Conservation (phyloP, 768 basidiomycete species). For the Cytidiella melzeri region DNA sequence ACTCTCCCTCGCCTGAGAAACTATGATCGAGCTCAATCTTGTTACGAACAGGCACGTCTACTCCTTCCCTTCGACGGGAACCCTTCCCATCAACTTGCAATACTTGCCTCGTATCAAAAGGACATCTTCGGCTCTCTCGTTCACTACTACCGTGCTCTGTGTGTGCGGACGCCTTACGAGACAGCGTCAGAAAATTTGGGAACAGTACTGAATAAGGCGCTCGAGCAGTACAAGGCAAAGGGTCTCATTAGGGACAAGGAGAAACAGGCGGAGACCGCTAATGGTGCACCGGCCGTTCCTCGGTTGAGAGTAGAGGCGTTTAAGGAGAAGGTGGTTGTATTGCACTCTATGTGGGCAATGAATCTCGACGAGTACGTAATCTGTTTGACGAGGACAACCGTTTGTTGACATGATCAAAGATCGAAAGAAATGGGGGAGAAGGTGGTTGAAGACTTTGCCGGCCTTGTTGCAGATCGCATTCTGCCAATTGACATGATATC, state of each 20-base stretch:
- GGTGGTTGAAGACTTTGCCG: conserved; percentile 50
- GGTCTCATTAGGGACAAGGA: conserved; percentile 20
- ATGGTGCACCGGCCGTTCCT: conserved; percentile 35
- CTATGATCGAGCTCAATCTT: conserved; percentile 68
- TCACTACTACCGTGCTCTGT: conserved; percentile 89
- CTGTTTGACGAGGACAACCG: conserved; percentile 7
- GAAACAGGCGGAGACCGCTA: conserved; percentile 29
- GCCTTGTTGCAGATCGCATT: conserved; percentile 59
- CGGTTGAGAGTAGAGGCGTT: conserved; percentile 54
- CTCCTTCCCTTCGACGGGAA: conserved; percentile 89
- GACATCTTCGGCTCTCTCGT: conserved; percentile 78
- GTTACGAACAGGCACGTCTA: conserved; percentile 80
- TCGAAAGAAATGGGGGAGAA: conserved; percentile 41
- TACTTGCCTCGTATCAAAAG: conserved; percentile 77
- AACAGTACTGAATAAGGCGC: conserved; percentile 58
- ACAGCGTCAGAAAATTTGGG: conserved; percentile 83
- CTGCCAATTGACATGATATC: conserved; percentile 74
- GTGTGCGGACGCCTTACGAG: conserved; percentile 80
- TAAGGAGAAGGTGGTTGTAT: conserved; percentile 66
- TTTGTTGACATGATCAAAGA: conserved; percentile 25
- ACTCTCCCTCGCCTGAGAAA: conserved; percentile 50
- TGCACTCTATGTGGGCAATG: conserved; percentile 71
- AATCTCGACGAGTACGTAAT: conserved; percentile 49
- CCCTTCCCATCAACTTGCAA: conserved; percentile 93
- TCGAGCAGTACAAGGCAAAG: conserved; percentile 52